Percentiles rank a stretch among this genome's conserved stretches.
phyloP scores from a whole-genome alignment of 257 asterid genomes.

The Buddleja alternifolia region DNA sequence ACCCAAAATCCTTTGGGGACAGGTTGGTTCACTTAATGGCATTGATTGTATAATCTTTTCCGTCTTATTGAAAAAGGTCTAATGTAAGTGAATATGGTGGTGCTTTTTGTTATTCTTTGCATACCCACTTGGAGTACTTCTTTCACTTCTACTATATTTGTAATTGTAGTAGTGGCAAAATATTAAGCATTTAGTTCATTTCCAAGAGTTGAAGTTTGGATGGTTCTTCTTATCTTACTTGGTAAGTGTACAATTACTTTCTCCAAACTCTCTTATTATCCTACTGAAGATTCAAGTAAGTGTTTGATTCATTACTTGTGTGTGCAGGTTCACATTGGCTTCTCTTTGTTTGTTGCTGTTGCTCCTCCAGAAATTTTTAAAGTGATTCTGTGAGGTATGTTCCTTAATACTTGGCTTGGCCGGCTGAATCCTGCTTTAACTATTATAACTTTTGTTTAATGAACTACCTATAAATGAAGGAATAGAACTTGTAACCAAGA shows the following conservation, averaged over 20 bases:
- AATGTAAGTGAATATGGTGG: neutral
- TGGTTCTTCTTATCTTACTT: conserved; percentile 75
- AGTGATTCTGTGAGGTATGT: conserved; percentile 86
- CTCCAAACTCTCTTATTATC: neutral
- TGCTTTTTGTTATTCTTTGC: neutral
- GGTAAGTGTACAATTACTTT: conserved; percentile 39
- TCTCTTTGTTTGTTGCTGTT: conserved; percentile 72
- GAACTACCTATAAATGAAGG: neutral
- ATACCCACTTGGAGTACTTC: neutral
- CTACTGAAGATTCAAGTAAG: neutral
- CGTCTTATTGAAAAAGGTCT: conserved; percentile 5
- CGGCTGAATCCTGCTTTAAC: conserved; percentile 14
- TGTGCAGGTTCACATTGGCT: conserved; percentile 71
- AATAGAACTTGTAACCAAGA: conserved; percentile 10
- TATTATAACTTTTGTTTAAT: conserved; percentile 10
- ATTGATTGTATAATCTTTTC: neutral
- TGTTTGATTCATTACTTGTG: conserved; percentile 24
- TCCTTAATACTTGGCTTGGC: neutral
- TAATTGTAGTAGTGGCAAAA: conserved; percentile 4
- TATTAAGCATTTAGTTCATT: conserved; percentile 11
- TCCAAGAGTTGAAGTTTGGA: conserved; percentile 78
- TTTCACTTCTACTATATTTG: neutral
- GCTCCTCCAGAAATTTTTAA: conserved; percentile 86
- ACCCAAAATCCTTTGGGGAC: too few species aligned
- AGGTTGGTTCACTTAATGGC: too few species aligned